phyloP scores from a whole-genome alignment of 805 yeast species.

The Wickerhamiella azymoides region DNA sequence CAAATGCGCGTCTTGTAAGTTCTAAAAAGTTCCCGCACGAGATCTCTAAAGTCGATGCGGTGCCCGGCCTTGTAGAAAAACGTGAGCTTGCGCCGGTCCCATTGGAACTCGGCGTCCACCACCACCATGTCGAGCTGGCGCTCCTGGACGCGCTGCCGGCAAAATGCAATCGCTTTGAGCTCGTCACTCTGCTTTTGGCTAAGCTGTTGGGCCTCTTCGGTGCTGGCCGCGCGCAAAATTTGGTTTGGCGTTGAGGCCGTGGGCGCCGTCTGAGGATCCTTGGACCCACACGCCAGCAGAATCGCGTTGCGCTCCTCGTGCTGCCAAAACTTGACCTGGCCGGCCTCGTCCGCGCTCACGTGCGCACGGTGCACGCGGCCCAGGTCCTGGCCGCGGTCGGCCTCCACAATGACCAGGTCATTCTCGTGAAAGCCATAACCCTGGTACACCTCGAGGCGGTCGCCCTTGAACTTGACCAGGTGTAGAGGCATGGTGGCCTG shows the following conservation, averaged over 20 bases:
- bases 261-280: constrained; percentile 35
- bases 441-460: constrained; percentile 65
- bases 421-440: constrained; percentile 31
- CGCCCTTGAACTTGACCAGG: constrained; percentile 63
- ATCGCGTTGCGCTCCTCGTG: constrained; percentile 61
- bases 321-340: constrained; percentile 49
- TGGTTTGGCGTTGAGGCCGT: constrained; percentile 42
- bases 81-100: constrained; percentile 69
- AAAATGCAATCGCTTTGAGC: constrained; percentile 48
- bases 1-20: constrained; percentile 70
- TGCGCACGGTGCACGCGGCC: constrained; percentile 50
- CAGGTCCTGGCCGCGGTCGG: constrained; percentile 67
- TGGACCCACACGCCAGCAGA: constrained; percentile 28
- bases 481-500: constrained; percentile 30
- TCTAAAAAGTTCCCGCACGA: constrained; percentile 60
- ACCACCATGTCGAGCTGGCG: constrained; percentile 42
- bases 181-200: constrained; percentile 51
- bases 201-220: constrained; percentile 46
- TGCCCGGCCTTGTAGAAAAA: constrained; percentile 53
- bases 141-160: constrained; percentile 43
- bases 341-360: constrained; percentile 51
- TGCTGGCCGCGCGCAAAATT: constrained; percentile 47
- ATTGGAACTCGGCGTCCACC: constrained; percentile 72
- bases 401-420: constrained; percentile 69
- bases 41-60: constrained; percentile 64